These are phyloP conservation scores for Neohortaea acidophila DNA, from an alignment of 495 filamentous ascomycete genomes.

Conservation along the genomic window DNA sequence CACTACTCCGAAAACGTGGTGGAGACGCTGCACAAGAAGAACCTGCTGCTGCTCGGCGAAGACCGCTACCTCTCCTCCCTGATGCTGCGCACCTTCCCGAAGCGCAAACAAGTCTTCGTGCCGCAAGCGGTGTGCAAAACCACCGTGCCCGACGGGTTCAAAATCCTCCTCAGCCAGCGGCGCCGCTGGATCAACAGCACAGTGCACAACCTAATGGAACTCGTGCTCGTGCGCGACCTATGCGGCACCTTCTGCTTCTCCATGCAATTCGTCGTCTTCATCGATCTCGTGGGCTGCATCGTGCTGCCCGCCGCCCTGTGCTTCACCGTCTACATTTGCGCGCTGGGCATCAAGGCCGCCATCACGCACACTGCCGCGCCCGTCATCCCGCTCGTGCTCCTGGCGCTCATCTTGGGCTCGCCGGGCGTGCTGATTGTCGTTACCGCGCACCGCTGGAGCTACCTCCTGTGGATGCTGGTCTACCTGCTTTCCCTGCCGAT, in stretches of 20 bases:
- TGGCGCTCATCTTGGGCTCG: slow-evolving; percentile 84
- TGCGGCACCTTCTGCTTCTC: slow-evolving; percentile 99
- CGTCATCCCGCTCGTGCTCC: slow-evolving; percentile 77
- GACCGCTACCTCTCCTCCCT: slow-evolving; percentile 94
- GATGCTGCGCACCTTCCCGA: slow-evolving; percentile 98
- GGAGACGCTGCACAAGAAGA: slow-evolving; percentile 98
- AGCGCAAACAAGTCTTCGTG: slow-evolving; percentile 96
- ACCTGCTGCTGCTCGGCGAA: slow-evolving; percentile 83
- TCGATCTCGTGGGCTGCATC: slow-evolving; percentile 87
- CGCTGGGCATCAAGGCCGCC: slow-evolving; percentile 75
- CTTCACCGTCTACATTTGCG: slow-evolving; percentile 90
- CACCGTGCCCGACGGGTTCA: slow-evolving; percentile 84
- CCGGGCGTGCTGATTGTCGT: slow-evolving; percentile 87
- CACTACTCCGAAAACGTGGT: slow-evolving; percentile 99
- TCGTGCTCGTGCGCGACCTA: slow-evolving; percentile 86
- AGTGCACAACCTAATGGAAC: slow-evolving; percentile 95
- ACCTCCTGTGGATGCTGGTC: slow-evolving; percentile 93
- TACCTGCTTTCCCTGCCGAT: slow-evolving; percentile 87
- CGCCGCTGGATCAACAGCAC: slow-evolving; percentile 99
- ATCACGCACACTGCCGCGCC: slow-evolving; percentile 37
- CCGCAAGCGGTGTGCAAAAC: slow-evolving; percentile 99
- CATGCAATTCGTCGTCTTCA: slow-evolving; percentile 98
- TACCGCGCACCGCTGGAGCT: slow-evolving; percentile 87
- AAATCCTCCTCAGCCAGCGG: slow-evolving; percentile 81
- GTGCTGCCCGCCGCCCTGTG: slow-evolving; percentile 91